A percentile compares a stretch with the other conserved stretches of the same genome.
phyloP scores from a whole-genome alignment of 371 early-diverging fungal genomes.

The Rhizopus arrhizus region DNA sequence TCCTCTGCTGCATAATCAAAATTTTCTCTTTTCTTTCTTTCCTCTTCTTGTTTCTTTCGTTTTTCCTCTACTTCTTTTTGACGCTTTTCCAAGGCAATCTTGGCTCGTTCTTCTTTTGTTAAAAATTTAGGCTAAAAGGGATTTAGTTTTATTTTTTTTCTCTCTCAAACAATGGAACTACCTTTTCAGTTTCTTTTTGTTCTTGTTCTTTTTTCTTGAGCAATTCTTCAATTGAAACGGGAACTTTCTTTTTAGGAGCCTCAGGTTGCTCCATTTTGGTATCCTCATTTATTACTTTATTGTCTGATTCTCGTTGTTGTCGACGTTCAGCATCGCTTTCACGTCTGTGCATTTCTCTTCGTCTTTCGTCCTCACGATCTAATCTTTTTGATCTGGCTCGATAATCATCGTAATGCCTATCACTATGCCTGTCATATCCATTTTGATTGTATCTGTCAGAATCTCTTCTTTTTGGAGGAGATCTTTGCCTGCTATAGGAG shows the following conservation, averaged over 20 bases:
- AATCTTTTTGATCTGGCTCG: conserved; percentile 23
- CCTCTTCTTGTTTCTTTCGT: conserved; percentile 63
- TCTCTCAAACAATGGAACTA: conserved; percentile 12
- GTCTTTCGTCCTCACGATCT: conserved; percentile 14
- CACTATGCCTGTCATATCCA: conserved; percentile 13
- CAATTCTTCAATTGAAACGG: conserved; percentile 78
- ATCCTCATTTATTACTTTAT: conserved; percentile 25
- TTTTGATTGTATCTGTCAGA: conserved; percentile 32
- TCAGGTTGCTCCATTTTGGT: conserved; percentile 15
- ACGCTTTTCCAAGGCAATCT: conserved; percentile 81
- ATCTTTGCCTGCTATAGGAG: conserved; percentile 25
- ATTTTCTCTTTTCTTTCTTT: conserved; percentile 60
- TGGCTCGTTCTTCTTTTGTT: conserved; percentile 90
- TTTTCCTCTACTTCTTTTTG: conserved; percentile 81
- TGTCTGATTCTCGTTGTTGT: conserved; percentile 14
- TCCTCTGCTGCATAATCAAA: conserved; percentile 63
- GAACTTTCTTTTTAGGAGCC: conserved; percentile 53
- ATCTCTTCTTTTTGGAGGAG: conserved; percentile 25
- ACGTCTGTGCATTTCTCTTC: conserved; percentile 7
- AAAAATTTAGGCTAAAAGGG: conserved; percentile 77
- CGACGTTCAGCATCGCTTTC: conserved; percentile 20
- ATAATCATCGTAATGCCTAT: conserved; percentile 24
- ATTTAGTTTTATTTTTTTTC: neutral
- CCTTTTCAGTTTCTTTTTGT: conserved; percentile 54
- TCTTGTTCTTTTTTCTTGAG: conserved; percentile 68